Base-by-base conservation (phyloP, 2,329 filamentous ascomycete species). In the Ophiocordyceps unilateralis region DNA sequence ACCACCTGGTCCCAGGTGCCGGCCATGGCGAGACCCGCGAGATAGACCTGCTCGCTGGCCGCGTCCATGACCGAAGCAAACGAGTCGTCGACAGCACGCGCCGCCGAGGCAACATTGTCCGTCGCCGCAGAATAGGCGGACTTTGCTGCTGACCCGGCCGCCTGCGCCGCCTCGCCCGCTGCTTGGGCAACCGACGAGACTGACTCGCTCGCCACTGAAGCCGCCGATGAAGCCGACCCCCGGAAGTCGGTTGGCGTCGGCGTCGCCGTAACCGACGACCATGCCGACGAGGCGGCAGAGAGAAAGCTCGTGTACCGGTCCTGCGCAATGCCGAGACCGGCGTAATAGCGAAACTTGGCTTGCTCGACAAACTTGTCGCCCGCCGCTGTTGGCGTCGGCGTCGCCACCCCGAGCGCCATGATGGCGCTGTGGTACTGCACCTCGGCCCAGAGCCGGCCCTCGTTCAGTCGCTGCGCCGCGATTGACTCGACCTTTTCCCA, bases 291-390 rank as follows among this genome's bases (percentile, higher is more conserved):
- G 8, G 83, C 84, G 5, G 79, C 77, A 12, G 69, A 69, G 2
- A 91, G 49, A 53, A 91, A 89, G 41, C 80, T 79, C 5, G 79
- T 77, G 58, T 91, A 91, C 32, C 80, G 76, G 38, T 78, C 83
- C 53, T 93, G 81, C 1, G 86, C 85, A 39, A 85, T 59, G 23
- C 85, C 85, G 21, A 91, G 60, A 11, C 80, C 83, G 48, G 85
- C 81, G 51, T 86, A 88, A 59, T 89, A 89, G 54, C 76, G 72
- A 50, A 70, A 62, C 50, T 69, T 72, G 39, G 73, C 81, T 64
- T 69, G 78, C 55, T 67, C 75, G 55, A 64, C 74, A 62, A 68
- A 72, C 66, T 62, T 79, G 59, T 64, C 79, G 46, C 58, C 70
- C 58, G 62, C 52, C 0, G 68, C 63, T 49, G 61, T 76, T 2